A percentile compares a stretch with the other conserved stretches of the same genome.
These are phyloP conservation scores for Ananas comosus DNA, from an alignment of 176 grass and related monocot species.

Conservation along the genomic window DNA sequence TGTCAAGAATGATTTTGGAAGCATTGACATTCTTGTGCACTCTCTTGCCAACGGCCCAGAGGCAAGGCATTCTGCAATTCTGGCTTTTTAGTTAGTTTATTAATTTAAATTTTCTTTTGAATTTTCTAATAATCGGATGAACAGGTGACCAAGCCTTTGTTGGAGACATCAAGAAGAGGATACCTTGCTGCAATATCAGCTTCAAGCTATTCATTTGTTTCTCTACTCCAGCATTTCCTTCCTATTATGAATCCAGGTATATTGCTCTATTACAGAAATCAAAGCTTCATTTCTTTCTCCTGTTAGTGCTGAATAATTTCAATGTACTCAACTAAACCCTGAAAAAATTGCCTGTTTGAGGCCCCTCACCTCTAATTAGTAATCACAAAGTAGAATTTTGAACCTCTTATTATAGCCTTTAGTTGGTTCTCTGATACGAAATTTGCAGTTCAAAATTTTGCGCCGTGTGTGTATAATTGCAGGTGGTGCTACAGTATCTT, in stretches of 20 bases:
- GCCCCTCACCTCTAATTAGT: background rate
- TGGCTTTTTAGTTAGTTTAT: background rate
- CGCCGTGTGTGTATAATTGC: conserved; percentile 11
- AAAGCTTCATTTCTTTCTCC: background rate
- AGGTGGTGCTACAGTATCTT: conserved; percentile 80
- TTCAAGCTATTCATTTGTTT: conserved; percentile 90
- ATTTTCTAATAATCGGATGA: conserved; percentile 13
- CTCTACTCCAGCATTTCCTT: conserved; percentile 81
- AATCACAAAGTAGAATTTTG: background rate
- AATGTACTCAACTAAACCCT: too few species aligned
- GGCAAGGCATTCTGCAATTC: conserved; percentile 15
- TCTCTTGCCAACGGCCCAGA: conserved; percentile 98
- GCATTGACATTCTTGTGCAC: conserved; percentile 93
- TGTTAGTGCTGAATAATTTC: too few species aligned
- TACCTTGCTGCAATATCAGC: conserved; percentile 95
- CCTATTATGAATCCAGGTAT: conserved; percentile 96
- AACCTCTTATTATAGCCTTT: background rate
- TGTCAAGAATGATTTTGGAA: conserved; percentile 93
- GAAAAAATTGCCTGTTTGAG: background rate
- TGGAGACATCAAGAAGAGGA: conserved; percentile 91
- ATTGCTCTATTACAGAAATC: conserved; percentile 1
- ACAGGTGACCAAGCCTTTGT: conserved; percentile 80
- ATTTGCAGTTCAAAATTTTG: background rate
- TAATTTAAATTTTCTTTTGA: conserved; percentile 3
- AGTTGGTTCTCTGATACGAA: background rate